phyloP scores from a whole-genome alignment of 2,329 filamentous ascomycete genomes.

The Colletotrichum nymphaeae region DNA sequence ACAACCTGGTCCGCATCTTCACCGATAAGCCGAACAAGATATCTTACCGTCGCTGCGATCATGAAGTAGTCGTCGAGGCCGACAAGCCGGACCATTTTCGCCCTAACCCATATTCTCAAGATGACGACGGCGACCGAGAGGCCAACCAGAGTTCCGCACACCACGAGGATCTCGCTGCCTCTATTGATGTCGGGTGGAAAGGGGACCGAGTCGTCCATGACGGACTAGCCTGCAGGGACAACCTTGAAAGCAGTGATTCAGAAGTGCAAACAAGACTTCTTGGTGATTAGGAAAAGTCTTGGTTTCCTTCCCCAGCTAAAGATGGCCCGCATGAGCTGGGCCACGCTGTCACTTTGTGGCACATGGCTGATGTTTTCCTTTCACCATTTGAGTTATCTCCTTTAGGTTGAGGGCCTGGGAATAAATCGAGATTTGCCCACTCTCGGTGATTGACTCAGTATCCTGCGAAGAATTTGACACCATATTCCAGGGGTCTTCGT shows the following conservation, averaged over 20 bases:
- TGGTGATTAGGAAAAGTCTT: no score
- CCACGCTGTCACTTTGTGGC: no score
- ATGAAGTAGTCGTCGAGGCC: constrained; percentile 44
- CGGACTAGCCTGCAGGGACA: background rate
- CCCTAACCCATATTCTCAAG: constrained; percentile 42
- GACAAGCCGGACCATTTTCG: constrained; percentile 39
- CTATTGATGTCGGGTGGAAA: constrained; percentile 42
- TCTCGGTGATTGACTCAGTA: no score
- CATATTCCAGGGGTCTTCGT: no score
- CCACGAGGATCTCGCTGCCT: constrained; percentile 44
- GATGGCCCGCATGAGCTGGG: no score
- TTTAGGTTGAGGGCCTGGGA: no score
- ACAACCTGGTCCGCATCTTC: background rate
- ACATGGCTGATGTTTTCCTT: no score
- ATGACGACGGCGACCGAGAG: constrained; percentile 40
- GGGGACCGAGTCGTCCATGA: background rate
- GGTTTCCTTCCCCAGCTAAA: no score
- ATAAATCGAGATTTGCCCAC: no score
- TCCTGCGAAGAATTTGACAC: no score
- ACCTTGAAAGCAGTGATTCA: background rate
- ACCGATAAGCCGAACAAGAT: no score
- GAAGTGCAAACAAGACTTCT: background rate
- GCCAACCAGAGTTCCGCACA: constrained; percentile 41
- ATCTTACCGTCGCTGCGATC: constrained; percentile 41
- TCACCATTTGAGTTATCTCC: no score